Evolutionary conservation across 140 eudicot genomes (phyloP).

Genomic region (Flaveria floridana): DNA sequence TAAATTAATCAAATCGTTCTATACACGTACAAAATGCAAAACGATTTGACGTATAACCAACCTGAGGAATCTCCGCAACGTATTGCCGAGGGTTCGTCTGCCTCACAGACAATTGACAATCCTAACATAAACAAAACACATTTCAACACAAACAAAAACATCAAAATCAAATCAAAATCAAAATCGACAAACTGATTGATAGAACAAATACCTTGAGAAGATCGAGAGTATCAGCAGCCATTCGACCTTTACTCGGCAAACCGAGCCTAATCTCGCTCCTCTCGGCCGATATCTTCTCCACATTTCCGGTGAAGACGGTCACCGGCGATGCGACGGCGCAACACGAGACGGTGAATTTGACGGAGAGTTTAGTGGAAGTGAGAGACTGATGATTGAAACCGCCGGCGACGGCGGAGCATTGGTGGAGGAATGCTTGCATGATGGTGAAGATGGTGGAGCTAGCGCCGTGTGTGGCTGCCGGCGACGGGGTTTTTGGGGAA

Average conservation of each 20-base stretch:
- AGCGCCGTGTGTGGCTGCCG: neutral
- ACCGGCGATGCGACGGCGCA: conserved; percentile 49
- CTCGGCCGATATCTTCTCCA: conserved; percentile 29
- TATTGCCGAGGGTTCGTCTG: conserved; percentile 93
- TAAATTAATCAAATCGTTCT: neutral
- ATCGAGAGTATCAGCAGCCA: conserved; percentile 79
- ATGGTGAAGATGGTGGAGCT: conserved; percentile 38
- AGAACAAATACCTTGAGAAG: conserved; percentile 52
- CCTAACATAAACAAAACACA: conserved; percentile 37
- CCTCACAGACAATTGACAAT: conserved; percentile 85
- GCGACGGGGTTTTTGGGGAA: conserved; percentile 5
- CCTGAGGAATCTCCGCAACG: conserved; percentile 94
- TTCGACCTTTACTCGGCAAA: conserved; percentile 94
- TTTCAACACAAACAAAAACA: neutral
- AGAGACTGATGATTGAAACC: conserved; percentile 27
- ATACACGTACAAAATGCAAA: too few species aligned
- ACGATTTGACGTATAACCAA: conserved; percentile 3
- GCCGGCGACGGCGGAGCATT: conserved; percentile 33
- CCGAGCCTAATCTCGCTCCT: conserved; percentile 74
- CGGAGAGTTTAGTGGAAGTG: conserved; percentile 18
- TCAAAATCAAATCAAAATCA: neutral
- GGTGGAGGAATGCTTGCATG: conserved; percentile 45
- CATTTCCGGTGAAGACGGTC: conserved; percentile 40
- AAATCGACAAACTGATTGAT: neutral
- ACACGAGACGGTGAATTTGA: conserved; percentile 49